Percentiles rank a stretch among this genome's conserved stretches.
Evolutionary conservation across 345 rosid genomes (phyloP).

Genomic region (Eucalyptus lansdowneana): DNA sequence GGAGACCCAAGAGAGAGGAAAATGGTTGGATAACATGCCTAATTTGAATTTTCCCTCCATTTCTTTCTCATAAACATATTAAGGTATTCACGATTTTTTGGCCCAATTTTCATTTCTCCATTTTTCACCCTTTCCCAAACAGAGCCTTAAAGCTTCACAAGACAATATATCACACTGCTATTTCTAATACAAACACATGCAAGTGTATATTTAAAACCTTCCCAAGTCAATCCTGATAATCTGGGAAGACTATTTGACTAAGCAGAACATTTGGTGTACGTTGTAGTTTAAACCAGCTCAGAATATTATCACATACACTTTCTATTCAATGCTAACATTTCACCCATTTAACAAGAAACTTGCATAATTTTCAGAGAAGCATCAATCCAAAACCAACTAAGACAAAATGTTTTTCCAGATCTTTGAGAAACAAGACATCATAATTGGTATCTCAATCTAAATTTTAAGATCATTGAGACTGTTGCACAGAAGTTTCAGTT

Average conservation of each 20-base stretch:
- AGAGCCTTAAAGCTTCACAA: not conserved
- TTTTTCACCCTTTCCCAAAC: not conserved
- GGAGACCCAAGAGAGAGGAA: not conserved
- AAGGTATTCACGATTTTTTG: not conserved
- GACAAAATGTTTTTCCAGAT: not conserved
- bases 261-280: not conserved
- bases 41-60: not conserved
- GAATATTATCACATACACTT: not conserved
- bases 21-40: not conserved
- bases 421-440: not conserved
- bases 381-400: not conserved
- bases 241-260: not conserved
- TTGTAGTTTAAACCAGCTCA: not conserved
- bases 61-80: not conserved
- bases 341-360: not conserved
- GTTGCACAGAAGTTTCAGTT: not conserved
- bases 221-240: not conserved
- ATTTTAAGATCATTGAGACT: not conserved
- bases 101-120: not conserved
- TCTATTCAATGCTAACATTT: not conserved
- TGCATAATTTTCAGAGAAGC: not conserved
- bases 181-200: not conserved
- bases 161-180: not conserved
- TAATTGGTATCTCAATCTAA: not conserved
- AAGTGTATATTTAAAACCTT: not conserved